Base-by-base conservation (phyloP, 192 early-diverging fungal species). In the Coemansia sp. region DNA sequence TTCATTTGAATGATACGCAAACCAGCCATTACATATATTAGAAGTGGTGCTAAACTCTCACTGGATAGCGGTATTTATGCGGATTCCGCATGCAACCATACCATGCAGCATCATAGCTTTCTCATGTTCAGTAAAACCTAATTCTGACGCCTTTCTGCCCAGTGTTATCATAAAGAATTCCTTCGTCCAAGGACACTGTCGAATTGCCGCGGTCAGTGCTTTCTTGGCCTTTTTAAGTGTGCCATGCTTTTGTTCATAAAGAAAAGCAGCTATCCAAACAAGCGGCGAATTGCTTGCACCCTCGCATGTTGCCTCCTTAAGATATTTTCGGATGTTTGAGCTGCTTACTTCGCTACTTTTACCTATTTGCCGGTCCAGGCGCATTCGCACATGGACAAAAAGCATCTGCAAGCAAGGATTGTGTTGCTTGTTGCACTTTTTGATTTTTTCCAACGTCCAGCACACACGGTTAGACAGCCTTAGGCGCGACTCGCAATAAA, bases 181-280 rank as follows among this genome's bases (percentile, higher is more conserved):
- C 53, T 78, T 78, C 0, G 52, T 49, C 75, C 75, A 78, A 3
- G 70, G 66, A 56, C 75, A 78, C 33, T 33, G 13, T 21, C 43
- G 62, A 34, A 72, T 37, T 0, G 67, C 75, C 1, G 46, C 30
- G n/a, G 63, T 26, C 67, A 66, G 20, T 30, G 43, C 21, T 1
- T 61, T 62, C 34, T 61, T 65, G 12, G 63, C 67, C 2, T 63
- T 52, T 3, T 28, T 31, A 7, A 1, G 5, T 15, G 62, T 37
- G 2, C 45, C 61, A 7, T 28, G 15, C 58, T 23, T 12, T 23
- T 35, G 39, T 45, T 77, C 75, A 43, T 58, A 62, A 1, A 46
- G 16, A 40, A 72, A 59, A 3, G 18, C 64, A 0, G 23, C 5
- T 7, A 59, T 21, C 74, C 74, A 76, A 18, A 40, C 16, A 30